Conservation (phyloP, 306 rosid genomes). For the Pterocarpus santalinus region DNA sequence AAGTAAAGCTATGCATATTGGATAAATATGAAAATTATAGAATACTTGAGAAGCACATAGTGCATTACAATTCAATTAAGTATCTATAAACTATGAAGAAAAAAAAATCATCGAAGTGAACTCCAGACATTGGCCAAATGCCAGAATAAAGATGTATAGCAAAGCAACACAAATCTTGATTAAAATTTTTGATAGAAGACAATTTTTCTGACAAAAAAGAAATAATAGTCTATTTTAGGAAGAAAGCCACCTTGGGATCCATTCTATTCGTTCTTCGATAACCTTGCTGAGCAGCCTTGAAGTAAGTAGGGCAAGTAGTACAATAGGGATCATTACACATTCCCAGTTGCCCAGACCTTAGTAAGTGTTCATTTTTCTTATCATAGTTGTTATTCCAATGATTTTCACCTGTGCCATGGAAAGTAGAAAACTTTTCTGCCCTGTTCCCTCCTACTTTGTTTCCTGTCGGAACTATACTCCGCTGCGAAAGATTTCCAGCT, state of each 20-base stretch:
- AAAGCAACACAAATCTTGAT: background rate
- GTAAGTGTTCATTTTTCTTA: constrained; percentile 70
- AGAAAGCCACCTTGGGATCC: constrained; percentile 67
- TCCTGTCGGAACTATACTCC: constrained; percentile 40
- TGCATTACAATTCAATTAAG: constrained; percentile 5
- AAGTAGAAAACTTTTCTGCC: constrained; percentile 53
- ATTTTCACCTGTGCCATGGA: constrained; percentile 33
- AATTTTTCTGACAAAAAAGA: background rate
- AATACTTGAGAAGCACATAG: constrained; percentile 1
- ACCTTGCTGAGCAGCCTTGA: constrained; percentile 60
- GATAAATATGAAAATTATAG: constrained; percentile 11
- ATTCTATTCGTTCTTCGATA: constrained; percentile 50
- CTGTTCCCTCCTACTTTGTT: constrained; percentile 48
- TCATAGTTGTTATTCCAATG: constrained; percentile 56
- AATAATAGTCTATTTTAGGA: constrained; percentile 34
- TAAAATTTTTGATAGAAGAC: constrained; percentile 14
- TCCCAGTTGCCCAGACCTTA: constrained; percentile 90
- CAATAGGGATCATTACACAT: constrained; percentile 94
- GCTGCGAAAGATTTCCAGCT: constrained; percentile 52
- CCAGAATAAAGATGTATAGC: constrained; percentile 8
- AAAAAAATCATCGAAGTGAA: background rate
- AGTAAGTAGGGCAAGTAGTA: constrained; percentile 84
- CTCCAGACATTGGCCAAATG: constrained; percentile 7
- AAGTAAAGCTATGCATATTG: background rate
- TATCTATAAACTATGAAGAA: background rate